Percentiles rank a stretch among this genome's conserved stretches.
These are phyloP conservation scores for Colletotrichum sp. DNA, from an alignment of 2,329 filamentous ascomycete genomes.

Conservation along the genomic window DNA sequence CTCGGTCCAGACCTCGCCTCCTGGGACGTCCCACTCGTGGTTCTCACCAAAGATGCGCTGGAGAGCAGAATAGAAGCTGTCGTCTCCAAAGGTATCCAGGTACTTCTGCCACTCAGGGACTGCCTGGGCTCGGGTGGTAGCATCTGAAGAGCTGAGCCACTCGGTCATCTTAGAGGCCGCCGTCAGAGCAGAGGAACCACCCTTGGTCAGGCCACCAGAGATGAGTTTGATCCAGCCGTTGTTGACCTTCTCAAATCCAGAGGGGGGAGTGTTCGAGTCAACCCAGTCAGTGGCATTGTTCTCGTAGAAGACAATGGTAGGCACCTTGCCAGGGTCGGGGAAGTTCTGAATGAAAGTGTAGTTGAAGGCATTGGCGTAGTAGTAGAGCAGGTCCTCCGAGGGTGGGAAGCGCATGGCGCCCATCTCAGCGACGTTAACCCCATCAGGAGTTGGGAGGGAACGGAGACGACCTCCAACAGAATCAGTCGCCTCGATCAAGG, in stretches of 20 bases:
- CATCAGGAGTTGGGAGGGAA: background rate
- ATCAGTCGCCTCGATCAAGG: background rate
- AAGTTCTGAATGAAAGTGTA: background rate
- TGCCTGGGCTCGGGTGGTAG: background rate
- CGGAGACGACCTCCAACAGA: background rate
- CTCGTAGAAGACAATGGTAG: background rate
- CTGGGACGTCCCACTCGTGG: background rate
- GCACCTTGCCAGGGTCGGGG: background rate
- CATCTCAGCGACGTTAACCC: constrained; percentile 1
- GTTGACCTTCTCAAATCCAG: background rate
- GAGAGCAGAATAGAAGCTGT: background rate
- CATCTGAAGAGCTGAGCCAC: background rate
- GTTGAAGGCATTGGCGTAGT: background rate
- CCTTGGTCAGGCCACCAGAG: background rate
- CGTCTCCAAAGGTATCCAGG: background rate
- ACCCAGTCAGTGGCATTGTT: background rate
- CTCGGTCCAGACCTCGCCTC: background rate
- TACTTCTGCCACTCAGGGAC: background rate
- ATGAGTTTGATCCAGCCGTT: background rate
- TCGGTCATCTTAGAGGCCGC: background rate
- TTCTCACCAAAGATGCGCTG: background rate
- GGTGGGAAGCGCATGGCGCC: constrained; percentile 2
- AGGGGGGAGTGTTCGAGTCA: background rate
- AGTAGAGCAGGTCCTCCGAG: background rate
- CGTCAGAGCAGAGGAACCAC: background rate